Percentiles rank a stretch among this genome's conserved stretches.
Conservation (phyloP, 257 asterid species). For the Petrea volubilis region DNA sequence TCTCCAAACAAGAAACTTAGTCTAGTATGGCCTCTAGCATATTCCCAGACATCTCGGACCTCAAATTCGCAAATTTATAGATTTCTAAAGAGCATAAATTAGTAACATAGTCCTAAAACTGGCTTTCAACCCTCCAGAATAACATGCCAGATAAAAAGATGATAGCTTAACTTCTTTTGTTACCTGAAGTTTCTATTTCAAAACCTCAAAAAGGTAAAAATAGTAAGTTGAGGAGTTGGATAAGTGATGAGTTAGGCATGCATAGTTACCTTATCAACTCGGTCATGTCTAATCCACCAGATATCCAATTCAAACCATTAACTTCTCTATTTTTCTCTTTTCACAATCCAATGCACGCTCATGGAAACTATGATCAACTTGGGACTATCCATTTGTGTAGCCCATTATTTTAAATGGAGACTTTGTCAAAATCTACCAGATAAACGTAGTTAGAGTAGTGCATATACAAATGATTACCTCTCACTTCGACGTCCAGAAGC, state of each 20-base stretch:
- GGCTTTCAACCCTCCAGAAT: not conserved
- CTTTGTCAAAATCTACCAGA: not conserved
- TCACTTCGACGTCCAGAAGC: constrained; percentile 89
- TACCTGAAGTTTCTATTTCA: not conserved
- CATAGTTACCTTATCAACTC: not conserved
- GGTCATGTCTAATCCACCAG: not conserved
- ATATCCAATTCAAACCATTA: constrained; percentile 15
- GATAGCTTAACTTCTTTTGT: not conserved
- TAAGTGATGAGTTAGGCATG: not conserved
- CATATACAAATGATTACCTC: constrained; percentile 55
- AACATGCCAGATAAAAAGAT: not conserved
- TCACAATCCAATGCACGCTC: constrained; percentile 3
- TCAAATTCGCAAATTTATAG: not conserved
- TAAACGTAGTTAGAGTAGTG: constrained; percentile 15
- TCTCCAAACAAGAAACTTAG: no score
- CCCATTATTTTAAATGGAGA: constrained; percentile 13
- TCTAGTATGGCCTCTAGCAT: not conserved
- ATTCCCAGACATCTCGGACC: not conserved
- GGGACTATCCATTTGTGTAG: not conserved
- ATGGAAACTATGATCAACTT: constrained; percentile 1
- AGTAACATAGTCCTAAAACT: not conserved
- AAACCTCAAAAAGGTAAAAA: not conserved
- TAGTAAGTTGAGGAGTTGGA: not conserved
- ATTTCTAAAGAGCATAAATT: not conserved
- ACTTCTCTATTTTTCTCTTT: not conserved